Conservation (phyloP, 2,329 filamentous ascomycete genomes). For the Rhynchosporium graminicola region DNA sequence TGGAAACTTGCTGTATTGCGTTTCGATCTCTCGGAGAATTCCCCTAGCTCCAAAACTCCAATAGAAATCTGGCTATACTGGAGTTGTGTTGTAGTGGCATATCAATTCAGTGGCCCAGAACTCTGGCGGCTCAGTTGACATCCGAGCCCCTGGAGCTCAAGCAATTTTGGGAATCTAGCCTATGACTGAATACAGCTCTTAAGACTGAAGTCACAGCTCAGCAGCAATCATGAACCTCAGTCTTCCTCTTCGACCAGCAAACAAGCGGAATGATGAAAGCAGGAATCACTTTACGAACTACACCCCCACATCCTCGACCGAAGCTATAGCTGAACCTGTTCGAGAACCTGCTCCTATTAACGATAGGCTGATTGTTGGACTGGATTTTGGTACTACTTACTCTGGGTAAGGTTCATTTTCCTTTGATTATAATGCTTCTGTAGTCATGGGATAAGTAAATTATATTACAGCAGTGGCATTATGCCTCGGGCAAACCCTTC, state of each 20-base stretch:
- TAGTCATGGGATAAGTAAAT: background rate
- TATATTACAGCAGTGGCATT: background rate
- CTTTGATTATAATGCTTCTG: background rate
- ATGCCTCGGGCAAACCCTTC: too few species aligned
- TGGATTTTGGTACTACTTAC: constrained; percentile 85
- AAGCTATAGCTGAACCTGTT: constrained; percentile 63
- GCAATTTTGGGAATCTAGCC: constrained; percentile 10
- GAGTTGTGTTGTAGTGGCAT: background rate
- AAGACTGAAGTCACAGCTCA: background rate
- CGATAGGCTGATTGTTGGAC: constrained; percentile 73
- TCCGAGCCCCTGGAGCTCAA: constrained; percentile 12
- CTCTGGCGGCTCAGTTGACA: constrained; percentile 18
- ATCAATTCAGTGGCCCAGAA: constrained; percentile 2
- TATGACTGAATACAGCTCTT: constrained; percentile 21
- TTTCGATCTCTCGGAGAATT: background rate
- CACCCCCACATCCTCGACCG: constrained; percentile 57
- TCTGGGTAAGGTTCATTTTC: constrained; percentile 59
- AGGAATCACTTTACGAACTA: constrained; percentile 43
- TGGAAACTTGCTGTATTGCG: background rate
- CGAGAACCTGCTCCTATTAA: constrained; percentile 53
- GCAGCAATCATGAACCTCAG: constrained; percentile 39
- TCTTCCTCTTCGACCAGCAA: constrained; percentile 37
- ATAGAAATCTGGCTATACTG: background rate
- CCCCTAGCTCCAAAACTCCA: background rate
- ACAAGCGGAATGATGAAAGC: constrained; percentile 39